Conservation (phyloP, 2,329 filamentous ascomycete genomes). For the Venturia carpophila region DNA sequence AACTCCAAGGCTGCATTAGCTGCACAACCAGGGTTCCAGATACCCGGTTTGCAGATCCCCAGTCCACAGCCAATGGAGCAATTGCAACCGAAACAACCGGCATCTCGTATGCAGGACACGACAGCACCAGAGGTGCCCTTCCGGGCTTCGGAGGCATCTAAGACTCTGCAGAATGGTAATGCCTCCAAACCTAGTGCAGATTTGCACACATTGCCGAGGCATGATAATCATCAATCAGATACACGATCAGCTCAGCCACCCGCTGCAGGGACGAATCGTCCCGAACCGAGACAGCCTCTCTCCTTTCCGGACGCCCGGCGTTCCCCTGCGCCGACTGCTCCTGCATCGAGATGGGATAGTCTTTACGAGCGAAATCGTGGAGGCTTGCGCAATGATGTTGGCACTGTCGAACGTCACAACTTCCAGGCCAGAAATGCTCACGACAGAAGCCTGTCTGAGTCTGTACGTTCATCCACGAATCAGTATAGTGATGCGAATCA, state of each 20-base stretch:
- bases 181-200: neutral
- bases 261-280: constrained; percentile 10
- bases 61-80: neutral
- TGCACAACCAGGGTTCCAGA: neutral
- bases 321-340: constrained; percentile 2
- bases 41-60: neutral
- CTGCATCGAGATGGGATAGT: neutral
- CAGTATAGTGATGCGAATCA: neutral
- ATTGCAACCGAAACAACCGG: neutral
- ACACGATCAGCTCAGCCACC: constrained; percentile 8
- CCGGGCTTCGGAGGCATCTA: neutral
- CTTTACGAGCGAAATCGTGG: neutral
- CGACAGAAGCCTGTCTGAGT: constrained; percentile 3
- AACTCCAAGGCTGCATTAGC: neutral
- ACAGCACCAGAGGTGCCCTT: neutral
- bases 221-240: neutral
- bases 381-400: constrained; percentile 3
- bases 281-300: neutral
- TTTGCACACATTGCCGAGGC: neutral
- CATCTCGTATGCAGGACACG: neutral
- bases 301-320: neutral
- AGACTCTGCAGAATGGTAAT: neutral
- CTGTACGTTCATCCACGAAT: neutral
- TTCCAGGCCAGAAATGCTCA: neutral
- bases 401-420: neutral